Conservation (phyloP, 768 basidiomycete species). For the Mycena leptocephala region DNA sequence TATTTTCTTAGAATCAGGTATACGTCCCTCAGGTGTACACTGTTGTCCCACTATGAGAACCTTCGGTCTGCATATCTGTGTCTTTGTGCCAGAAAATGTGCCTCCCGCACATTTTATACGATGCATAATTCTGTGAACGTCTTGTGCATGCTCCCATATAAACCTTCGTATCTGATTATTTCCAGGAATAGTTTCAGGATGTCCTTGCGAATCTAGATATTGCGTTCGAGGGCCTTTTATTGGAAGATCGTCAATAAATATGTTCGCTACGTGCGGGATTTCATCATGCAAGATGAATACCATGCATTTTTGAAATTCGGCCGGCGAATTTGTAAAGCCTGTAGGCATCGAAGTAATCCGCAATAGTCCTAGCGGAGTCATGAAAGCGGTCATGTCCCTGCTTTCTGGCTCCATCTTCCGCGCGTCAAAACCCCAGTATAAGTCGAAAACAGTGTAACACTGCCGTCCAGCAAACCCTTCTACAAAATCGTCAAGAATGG, state of each 20-base stretch:
- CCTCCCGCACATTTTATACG: too few relatives aligned
- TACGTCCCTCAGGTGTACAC: not conserved
- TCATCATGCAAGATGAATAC: constrained; percentile 47
- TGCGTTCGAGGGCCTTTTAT: constrained; percentile 45
- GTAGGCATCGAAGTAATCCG: not conserved
- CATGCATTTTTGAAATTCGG: constrained; percentile 43
- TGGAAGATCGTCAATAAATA: constrained; percentile 50
- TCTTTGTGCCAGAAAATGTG: constrained; percentile 42
- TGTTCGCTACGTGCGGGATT: constrained; percentile 45
- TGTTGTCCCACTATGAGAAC: constrained; percentile 32
- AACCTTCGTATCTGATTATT: constrained; percentile 27
- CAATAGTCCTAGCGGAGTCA: too few relatives aligned
- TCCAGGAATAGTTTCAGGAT: constrained; percentile 30
- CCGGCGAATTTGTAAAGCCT: constrained; percentile 26
- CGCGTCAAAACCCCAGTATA: too few relatives aligned
- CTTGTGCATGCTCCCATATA: constrained; percentile 50
- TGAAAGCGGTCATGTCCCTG: too few relatives aligned
- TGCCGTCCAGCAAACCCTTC: not conserved
- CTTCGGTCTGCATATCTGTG: constrained; percentile 30
- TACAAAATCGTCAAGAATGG: not conserved
- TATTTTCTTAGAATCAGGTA: not conserved
- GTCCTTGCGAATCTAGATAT: constrained; percentile 41
- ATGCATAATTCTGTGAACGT: constrained; percentile 49
- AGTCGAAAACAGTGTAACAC: too few relatives aligned
- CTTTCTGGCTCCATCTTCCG: too few relatives aligned